phyloP scores from a whole-genome alignment of 495 filamentous ascomycete genomes.

The Geopyxis carbonaria region DNA sequence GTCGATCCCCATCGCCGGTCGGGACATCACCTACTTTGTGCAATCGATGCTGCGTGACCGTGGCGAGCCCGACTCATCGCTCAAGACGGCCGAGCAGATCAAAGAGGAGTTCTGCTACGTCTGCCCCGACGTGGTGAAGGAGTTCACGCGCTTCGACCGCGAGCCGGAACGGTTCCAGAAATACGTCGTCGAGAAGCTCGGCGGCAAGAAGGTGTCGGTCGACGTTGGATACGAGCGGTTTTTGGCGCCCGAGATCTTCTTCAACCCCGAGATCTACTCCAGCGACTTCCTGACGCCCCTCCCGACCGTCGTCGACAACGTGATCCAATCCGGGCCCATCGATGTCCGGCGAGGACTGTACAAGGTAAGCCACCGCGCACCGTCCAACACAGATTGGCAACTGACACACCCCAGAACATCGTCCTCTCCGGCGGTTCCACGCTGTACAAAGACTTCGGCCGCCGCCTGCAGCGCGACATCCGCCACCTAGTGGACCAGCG shows the following conservation, averaged over 20 bases:
- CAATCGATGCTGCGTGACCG: conserved; percentile 90
- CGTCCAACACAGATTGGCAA: neutral
- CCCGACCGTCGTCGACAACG: conserved; percentile 81
- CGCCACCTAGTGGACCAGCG: conserved; percentile 84
- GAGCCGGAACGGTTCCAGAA: conserved; percentile 82
- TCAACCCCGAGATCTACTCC: conserved; percentile 98
- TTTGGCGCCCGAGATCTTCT: conserved; percentile 96
- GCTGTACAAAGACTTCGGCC: conserved; percentile 92
- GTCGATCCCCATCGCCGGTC: conserved; percentile 90
- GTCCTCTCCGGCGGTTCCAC: conserved; percentile 93
- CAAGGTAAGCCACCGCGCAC: conserved; percentile 36
- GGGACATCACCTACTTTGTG: conserved; percentile 96
- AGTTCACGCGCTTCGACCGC: conserved; percentile 79
- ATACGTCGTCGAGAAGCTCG: conserved; percentile 72
- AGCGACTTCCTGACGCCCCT: conserved; percentile 95
- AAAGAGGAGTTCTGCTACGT: conserved; percentile 99
- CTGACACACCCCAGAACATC: conserved; percentile 47
- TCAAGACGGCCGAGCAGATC: conserved; percentile 93
- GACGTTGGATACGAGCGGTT: conserved; percentile 98
- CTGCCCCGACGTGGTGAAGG: conserved; percentile 94
- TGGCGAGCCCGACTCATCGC: conserved; percentile 85
- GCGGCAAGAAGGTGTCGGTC: conserved; percentile 64
- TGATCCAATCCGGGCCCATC: conserved; percentile 93
- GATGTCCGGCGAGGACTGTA: conserved; percentile 93
- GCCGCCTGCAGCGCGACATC: conserved; percentile 89